phyloP scores from a whole-genome alignment of 495 filamentous ascomycete genomes.

The Amphirosellinia nigrospora region DNA sequence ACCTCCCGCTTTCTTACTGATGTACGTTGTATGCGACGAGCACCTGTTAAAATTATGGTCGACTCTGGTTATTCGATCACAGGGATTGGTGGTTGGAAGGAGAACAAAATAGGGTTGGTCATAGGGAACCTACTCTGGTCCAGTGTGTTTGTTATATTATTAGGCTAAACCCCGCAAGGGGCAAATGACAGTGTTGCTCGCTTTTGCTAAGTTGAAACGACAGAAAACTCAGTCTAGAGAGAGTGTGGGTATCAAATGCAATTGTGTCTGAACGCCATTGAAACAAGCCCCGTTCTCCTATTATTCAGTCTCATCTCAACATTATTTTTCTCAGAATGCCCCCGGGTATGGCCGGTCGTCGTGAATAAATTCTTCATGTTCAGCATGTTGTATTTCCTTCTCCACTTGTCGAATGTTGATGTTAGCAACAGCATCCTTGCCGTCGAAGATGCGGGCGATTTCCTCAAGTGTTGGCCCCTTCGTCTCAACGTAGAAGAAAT shows the following conservation, averaged over 20 bases:
- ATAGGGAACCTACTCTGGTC: not conserved
- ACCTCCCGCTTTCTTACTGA: not conserved
- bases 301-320: not conserved
- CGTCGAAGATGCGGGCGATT: slow-evolving; percentile 65
- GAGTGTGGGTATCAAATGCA: slow-evolving; percentile 23
- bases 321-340: slow-evolving; percentile 1
- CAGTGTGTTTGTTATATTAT: slow-evolving; percentile 11
- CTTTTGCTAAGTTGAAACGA: not conserved
- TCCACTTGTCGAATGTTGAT: slow-evolving; percentile 55
- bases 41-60: not conserved
- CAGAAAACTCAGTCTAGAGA: slow-evolving; percentile 15
- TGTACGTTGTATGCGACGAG: not conserved
- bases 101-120: not conserved
- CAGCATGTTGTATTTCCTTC: slow-evolving; percentile 51
- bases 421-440: slow-evolving; percentile 58
- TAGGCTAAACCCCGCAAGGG: slow-evolving; percentile 1
- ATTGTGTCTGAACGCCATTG: not conserved
- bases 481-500: slow-evolving; percentile 71
- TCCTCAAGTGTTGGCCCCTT: slow-evolving; percentile 69
- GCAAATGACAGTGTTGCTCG: slow-evolving; percentile 18
- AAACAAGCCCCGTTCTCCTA: not conserved
- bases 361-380: slow-evolving; percentile 41
- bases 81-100: not conserved
- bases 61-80: not conserved
- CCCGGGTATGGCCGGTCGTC: slow-evolving; percentile 27